Percentiles rank a stretch among this genome's conserved stretches.
phyloP scores from a whole-genome alignment of 2,329 filamentous ascomycete species.

The Trichoderma koningii region DNA sequence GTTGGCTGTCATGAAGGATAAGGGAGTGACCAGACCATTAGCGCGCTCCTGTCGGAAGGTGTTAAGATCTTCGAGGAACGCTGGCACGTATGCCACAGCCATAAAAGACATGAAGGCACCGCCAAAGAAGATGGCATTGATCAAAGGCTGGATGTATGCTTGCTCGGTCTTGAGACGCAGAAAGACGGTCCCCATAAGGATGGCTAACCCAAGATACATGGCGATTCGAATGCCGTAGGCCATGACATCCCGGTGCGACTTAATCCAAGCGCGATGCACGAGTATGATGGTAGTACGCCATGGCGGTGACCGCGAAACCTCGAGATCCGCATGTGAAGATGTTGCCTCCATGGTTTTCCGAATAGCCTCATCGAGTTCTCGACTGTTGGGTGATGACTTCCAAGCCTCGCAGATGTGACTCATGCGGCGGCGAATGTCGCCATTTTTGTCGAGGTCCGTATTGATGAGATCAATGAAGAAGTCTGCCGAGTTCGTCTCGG shows the following conservation, averaged over 20 bases:
- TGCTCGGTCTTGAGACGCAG: conserved; percentile 69
- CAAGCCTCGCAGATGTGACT: conserved; percentile 35
- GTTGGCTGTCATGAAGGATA: conserved; percentile 74
- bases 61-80: conserved; percentile 50
- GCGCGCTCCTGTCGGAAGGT: conserved; percentile 62
- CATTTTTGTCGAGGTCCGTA: conserved; percentile 58
- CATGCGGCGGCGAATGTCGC: conserved; percentile 42
- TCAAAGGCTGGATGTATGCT: conserved; percentile 75
- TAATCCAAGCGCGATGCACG: conserved; percentile 78
- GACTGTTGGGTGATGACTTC: conserved; percentile 33
- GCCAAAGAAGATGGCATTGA: conserved; percentile 79
- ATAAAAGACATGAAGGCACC: conserved; percentile 78
- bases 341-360: conserved; percentile 38
- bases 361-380: conserved; percentile 30
- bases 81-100: conserved; percentile 82
- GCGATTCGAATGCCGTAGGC: conserved; percentile 79
- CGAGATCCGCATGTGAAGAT: conserved; percentile 25
- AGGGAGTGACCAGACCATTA: conserved; percentile 78
- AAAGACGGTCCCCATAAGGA: conserved; percentile 90
- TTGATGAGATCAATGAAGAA: conserved; percentile 78
- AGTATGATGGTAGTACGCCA: conserved; percentile 62
- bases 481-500: conserved; percentile 77
- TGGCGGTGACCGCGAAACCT: conserved; percentile 44
- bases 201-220: conserved; percentile 75
- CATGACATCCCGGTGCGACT: conserved; percentile 80